Conservation (phyloP, 139 green algal species). For the Bryopsis sp. region DNA sequence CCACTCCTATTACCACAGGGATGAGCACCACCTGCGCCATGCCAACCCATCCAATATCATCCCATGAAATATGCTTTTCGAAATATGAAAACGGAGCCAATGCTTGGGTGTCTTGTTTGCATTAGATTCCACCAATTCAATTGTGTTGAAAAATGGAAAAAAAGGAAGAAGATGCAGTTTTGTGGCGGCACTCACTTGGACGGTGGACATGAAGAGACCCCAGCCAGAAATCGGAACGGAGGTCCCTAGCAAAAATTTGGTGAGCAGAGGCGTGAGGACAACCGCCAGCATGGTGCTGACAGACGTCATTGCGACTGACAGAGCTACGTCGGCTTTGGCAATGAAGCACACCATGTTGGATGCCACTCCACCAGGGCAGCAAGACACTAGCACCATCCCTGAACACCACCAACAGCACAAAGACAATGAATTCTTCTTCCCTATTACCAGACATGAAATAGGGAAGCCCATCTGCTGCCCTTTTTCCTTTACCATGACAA, state of each 20-base stretch:
- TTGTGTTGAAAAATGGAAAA: no score
- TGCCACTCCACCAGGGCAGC: constrained; percentile 68
- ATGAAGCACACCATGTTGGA: constrained; percentile 76
- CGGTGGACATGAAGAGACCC: constrained; percentile 31
- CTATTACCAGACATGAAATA: no score
- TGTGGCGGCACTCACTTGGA: constrained; percentile 17
- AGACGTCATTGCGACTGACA: constrained; percentile 82
- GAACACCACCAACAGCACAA: constrained; percentile 18
- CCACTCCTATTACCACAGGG: constrained; percentile 56
- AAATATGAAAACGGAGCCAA: no score
- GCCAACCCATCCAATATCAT: neutral
- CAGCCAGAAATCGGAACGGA: constrained; percentile 65
- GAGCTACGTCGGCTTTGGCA: constrained; percentile 68
- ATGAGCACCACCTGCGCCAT: constrained; percentile 67
- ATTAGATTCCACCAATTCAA: no score
- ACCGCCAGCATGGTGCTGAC: constrained; percentile 64
- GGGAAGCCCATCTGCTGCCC: no score
- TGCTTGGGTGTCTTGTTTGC: no score
- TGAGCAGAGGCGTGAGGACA: constrained; percentile 75
- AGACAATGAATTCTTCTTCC: no score
- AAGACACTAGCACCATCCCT: constrained; percentile 69
- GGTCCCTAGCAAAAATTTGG: constrained; percentile 52
- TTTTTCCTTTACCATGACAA: no score
- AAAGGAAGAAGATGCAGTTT: constrained; percentile 67
- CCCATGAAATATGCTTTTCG: no score